These are phyloP conservation scores for Casuarina equisetifolia DNA, from an alignment of 306 rosid genomes.

Conservation along the genomic window DNA sequence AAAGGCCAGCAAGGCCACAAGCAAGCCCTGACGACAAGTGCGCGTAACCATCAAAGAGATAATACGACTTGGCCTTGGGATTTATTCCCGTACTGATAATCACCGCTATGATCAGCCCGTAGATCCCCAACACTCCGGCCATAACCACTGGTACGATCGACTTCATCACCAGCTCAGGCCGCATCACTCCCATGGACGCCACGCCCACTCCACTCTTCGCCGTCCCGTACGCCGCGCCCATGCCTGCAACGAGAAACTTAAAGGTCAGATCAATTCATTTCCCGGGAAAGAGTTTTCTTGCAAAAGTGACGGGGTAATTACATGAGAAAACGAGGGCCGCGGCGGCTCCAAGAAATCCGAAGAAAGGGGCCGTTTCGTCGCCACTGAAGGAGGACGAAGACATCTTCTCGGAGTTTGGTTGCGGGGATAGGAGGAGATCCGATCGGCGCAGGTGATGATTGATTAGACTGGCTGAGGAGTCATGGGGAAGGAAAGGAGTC, in stretches of 20 bases:
- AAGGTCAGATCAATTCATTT: neutral
- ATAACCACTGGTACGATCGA: conserved; percentile 82
- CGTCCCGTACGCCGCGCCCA: conserved; percentile 80
- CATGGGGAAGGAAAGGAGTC: neutral
- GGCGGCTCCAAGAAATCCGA: conserved; percentile 79
- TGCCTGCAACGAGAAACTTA: conserved; percentile 37
- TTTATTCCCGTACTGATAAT: conserved; percentile 76
- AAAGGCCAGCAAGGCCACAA: conserved; percentile 82
- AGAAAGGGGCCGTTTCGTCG: conserved; percentile 87
- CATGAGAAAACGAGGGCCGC: conserved; percentile 81
- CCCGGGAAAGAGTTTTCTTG: neutral
- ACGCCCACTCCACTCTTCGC: conserved; percentile 86
- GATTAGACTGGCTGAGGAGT: neutral
- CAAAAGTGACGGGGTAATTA: neutral
- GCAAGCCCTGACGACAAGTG: conserved; percentile 83
- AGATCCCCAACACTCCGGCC: conserved; percentile 81
- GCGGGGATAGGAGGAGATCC: neutral
- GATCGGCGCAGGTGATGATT: neutral
- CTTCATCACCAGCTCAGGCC: conserved; percentile 84
- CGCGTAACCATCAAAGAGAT: conserved; percentile 76
- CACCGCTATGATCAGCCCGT: conserved; percentile 72
- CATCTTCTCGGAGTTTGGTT: conserved; percentile 7
- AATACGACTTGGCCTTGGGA: conserved; percentile 75
- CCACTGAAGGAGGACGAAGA: conserved; percentile 49
- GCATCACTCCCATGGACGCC: conserved; percentile 82